Evolutionary conservation across 2,329 filamentous ascomycete species (phyloP).

Genomic region (Sodiomyces alkalinus): DNA sequence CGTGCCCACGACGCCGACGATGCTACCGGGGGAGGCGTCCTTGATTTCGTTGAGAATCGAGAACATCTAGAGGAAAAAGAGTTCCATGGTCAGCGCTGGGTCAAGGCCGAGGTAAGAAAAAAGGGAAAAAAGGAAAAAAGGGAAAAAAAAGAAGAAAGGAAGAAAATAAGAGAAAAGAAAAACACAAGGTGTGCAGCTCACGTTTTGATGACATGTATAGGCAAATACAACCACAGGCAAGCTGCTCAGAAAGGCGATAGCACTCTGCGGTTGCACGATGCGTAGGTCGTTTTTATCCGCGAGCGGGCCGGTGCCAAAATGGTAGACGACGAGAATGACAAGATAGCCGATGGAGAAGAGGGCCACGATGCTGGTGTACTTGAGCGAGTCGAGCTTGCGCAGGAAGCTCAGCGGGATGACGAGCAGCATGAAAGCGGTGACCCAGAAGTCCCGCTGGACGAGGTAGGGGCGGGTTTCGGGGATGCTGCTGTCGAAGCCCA

Average conservation of each 20-base stretch:
- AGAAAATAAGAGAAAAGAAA: too few species aligned
- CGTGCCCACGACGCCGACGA: conserved; percentile 62
- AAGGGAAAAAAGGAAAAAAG: too few species aligned
- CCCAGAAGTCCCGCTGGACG: conserved; percentile 88
- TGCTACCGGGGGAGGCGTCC: conserved; percentile 62
- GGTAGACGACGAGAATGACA: conserved; percentile 82
- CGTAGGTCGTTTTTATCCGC: conserved; percentile 60
- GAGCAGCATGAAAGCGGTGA: conserved; percentile 92
- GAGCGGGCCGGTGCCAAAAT: conserved; percentile 70
- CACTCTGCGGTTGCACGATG: conserved; percentile 63
- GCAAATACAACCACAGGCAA: conserved; percentile 95
- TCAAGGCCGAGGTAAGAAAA: too few species aligned
- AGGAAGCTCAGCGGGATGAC: conserved; percentile 92
- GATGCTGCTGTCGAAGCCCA: conserved; percentile 56
- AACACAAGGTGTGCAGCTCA: conserved; percentile 22
- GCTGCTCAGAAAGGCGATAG: conserved; percentile 65
- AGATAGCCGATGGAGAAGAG: conserved; percentile 89
- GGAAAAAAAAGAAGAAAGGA: too few species aligned
- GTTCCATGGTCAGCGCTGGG: background rate
- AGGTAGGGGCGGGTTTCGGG: conserved; percentile 52
- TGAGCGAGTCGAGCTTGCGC: conserved; percentile 80
- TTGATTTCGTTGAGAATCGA: conserved; percentile 92
- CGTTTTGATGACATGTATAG: conserved; percentile 98
- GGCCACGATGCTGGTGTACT: conserved; percentile 89
- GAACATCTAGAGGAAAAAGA: conserved; percentile 77